phyloP scores from a whole-genome alignment of 176 grass and related monocot species.

The Aegilops longissima region DNA sequence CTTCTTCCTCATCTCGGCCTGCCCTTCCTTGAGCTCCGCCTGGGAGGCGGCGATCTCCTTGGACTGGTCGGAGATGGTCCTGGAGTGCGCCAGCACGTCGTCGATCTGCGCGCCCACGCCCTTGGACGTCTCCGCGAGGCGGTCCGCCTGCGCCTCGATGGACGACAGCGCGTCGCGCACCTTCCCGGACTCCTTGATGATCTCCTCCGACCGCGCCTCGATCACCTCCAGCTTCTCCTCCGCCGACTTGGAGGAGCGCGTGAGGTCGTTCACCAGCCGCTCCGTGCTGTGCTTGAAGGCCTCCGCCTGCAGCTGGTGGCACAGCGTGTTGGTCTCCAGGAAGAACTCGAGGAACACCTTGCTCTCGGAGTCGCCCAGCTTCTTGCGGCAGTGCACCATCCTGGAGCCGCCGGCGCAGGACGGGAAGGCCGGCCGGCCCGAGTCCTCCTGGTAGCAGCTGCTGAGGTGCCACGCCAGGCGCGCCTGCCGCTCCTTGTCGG shows the following conservation, averaged over 20 bases:
- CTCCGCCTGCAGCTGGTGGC: constrained; percentile 96
- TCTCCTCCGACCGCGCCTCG: constrained; percentile 49
- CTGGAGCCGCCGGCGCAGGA: constrained; percentile 31
- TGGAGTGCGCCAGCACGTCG: constrained; percentile 51
- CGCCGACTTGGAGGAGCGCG: constrained; percentile 54
- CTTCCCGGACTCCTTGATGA: constrained; percentile 52
- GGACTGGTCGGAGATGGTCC: constrained; percentile 44
- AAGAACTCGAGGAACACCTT: constrained; percentile 91
- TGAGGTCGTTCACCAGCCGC: constrained; percentile 72
- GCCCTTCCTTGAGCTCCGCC: constrained; percentile 47
- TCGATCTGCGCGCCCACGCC: constrained; percentile 42
- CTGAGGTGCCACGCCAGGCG: constrained; percentile 85
- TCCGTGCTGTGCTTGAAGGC: constrained; percentile 79
- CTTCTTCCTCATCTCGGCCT: constrained; percentile 57
- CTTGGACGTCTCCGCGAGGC: constrained; percentile 35
- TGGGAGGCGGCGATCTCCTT: constrained; percentile 58
- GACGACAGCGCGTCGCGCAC: constrained; percentile 55
- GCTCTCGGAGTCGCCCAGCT: constrained; percentile 53
- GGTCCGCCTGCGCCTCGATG: constrained; percentile 41
- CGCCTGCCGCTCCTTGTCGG: constrained; percentile 74
- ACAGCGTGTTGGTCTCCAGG: constrained; percentile 75
- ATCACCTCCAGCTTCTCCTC: constrained; percentile 77
- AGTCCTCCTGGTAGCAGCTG: constrained; percentile 87
- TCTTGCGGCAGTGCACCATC: constrained; percentile 72
- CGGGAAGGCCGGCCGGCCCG: constrained; percentile 55